Conservation (phyloP, 345 rosid genomes). For the Arabidopsis arenosa region DNA sequence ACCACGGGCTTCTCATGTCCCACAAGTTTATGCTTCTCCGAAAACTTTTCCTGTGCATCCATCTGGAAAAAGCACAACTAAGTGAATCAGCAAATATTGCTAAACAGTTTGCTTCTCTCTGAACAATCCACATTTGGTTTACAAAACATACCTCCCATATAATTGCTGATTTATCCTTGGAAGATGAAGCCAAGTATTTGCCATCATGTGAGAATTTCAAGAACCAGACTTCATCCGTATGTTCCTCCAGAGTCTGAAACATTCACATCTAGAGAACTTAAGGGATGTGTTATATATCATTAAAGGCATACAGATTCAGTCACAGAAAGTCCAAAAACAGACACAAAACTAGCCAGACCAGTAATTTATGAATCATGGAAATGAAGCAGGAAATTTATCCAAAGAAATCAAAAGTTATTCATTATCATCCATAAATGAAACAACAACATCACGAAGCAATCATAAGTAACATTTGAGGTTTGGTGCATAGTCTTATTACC, state of each 20-base stretch:
- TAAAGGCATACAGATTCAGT: background rate
- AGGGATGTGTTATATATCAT: background rate
- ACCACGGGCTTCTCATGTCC: slow-evolving; percentile 59
- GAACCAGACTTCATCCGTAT: too few species aligned
- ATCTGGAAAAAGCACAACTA: slow-evolving; percentile 44
- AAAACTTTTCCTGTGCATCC: slow-evolving; percentile 41
- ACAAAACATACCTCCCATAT: slow-evolving; percentile 63
- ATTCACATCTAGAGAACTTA: slow-evolving; percentile 27
- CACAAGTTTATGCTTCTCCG: slow-evolving; percentile 51
- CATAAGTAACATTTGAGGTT: slow-evolving; percentile 14
- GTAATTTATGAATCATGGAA: too few species aligned
- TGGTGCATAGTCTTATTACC: background rate
- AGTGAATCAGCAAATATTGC: slow-evolving; percentile 17
- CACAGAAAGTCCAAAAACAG: background rate
- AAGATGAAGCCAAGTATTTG: slow-evolving; percentile 67
- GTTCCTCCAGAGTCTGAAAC: slow-evolving; percentile 41
- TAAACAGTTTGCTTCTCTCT: slow-evolving; percentile 22
- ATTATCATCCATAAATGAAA: background rate
- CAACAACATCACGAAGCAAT: background rate
- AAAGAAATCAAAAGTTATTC: background rate
- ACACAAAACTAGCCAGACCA: background rate
- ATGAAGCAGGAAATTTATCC: background rate
- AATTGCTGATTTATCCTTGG: slow-evolving; percentile 55
- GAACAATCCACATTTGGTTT: slow-evolving; percentile 48
- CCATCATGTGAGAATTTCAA: slow-evolving; percentile 62